Evolutionary conservation across 2,329 filamentous ascomycete species (phyloP), one percentile per base, ranked within the genome.

Genomic region (Didymella pomorum): DNA sequence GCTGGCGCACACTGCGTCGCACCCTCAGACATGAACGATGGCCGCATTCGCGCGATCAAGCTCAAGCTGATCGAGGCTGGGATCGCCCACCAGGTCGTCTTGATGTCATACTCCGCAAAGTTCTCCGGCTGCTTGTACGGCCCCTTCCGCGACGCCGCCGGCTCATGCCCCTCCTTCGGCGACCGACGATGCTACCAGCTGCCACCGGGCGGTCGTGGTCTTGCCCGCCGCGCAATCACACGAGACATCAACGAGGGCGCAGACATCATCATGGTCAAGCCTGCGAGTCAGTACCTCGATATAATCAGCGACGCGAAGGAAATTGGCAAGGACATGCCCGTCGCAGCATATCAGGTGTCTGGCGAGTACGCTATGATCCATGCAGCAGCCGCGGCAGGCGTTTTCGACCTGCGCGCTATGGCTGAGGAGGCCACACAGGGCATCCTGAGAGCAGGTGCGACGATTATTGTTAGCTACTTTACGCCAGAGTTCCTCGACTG

Each of bases 261-360:
- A 20, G 95, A 99, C 73, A 92, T 97, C 68, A 97, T 99, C 79
- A 97, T 99, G 94, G 95, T 99, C 62, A 99, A 99, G 84, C 95
- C 95, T 2, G 95, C 95, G 10, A 91, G 91, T 70, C 92, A 94
- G 78, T 99, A 97, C 76, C 85, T 99, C 44, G 95, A 99, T 79
- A 97, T 99, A 71, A 98, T 99, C 77, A 92, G 91, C 67, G 95
- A 99, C 74, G 95, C 95, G 52, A 98, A 97, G 82, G 93, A 97
- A 52, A 85, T 98, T 52, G 94, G 92, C 58, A 90, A 89, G 74
- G 93, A 98, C 76, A 84, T 98, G 77, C 95, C 95, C 2, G 85
- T 99, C 33, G 94, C 95, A 1, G 94, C 95, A 21, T 99, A 99
- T 78, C 95, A 99, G 77, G 95, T 99, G 58, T 95, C 91, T 71